Base-by-base conservation (phyloP, 306 rosid species). In the Arachis hypogaea region DNA sequence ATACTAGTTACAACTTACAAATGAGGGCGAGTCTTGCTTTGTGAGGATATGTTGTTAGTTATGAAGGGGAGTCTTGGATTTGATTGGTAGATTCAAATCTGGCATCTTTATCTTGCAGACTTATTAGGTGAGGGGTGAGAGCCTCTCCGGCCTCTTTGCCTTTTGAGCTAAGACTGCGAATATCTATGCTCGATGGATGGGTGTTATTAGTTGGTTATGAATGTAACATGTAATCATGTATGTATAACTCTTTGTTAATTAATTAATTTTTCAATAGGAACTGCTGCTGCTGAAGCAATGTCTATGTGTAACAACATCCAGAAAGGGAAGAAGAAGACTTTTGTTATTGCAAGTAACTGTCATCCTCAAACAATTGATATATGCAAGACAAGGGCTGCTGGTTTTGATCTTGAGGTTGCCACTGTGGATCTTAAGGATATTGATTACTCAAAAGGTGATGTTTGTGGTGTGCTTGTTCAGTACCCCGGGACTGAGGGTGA, bases 251-350 rank as follows among this genome's bases (percentile, higher is more conserved):
- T 52, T 1, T 5, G 58, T 52, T 14, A 33, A 33, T 33, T 33
- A 51, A 51, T 51, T 14, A n/a, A 10, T 11, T 7, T 52, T n/a
- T 52, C 6, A n/a, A 52, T 52, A 52, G 58, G 58, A 11, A 92
- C 99, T 58, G 99, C 99, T 1, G 98, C 99, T 0, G 98, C 99
- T 0, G 99, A 95, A 80, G 99, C 99, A 56, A 95, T 95, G 99
- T 91, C 99, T 1, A 95, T 95, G 99, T 92, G 99, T 61, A 92
- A 92, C 36, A 82, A 95, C 62, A 92, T 92, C 63, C 88, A 11
- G 18, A 95, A 95, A 69, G 96, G 97, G 41, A 95, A 95, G 93
- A 92, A 88, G 81, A 95, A 95, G 77, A 95, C 98, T 56, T 95
- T 95, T 55, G 18, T 92, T 3, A 95, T 95, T 73, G 95, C 98